A percentile compares a stretch with the other conserved stretches of the same genome.
Conservation (phyloP, 352 stramenopile species). For the Albugo laibachii region DNA sequence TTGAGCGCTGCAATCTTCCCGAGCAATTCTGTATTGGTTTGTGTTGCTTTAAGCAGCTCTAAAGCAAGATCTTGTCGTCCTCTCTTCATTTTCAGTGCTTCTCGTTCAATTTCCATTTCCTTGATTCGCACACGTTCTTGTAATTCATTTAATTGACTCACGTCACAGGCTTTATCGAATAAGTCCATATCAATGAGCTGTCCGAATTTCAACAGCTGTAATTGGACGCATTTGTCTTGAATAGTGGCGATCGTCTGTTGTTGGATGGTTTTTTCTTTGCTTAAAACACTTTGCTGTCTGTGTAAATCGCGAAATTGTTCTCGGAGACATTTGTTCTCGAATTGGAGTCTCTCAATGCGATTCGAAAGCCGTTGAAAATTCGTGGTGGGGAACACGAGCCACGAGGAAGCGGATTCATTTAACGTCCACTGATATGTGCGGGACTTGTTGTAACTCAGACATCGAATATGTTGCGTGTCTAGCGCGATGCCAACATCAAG, state of each 20-base stretch:
- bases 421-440: constrained; percentile 3
- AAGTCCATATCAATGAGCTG: constrained; percentile 71
- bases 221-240: constrained; percentile 45
- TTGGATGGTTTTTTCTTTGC: constrained; percentile 60
- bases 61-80: constrained; percentile 39
- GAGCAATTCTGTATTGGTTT: constrained; percentile 73
- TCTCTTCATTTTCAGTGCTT: constrained; percentile 21
- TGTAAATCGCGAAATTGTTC: constrained; percentile 80
- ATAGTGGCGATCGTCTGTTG: constrained; percentile 41
- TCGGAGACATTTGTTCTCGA: constrained; percentile 69
- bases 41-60: constrained; percentile 54
- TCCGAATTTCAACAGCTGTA: constrained; percentile 68
- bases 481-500: constrained; percentile 67
- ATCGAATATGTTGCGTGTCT: constrained; percentile 50
- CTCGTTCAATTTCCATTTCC: constrained; percentile 47
- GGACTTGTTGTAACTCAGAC: constrained; percentile 14
- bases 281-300: constrained; percentile 63
- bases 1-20: constrained; percentile 53
- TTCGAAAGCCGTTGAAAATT: constrained; percentile 35
- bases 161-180: constrained; percentile 75
- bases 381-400: constrained; percentile 52
- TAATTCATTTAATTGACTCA: constrained; percentile 39
- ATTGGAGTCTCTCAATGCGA: constrained; percentile 62
- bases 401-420: constrained; percentile 18
- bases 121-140: constrained; percentile 48